A percentile compares a stretch with the other conserved stretches of the same genome.
These are phyloP conservation scores for Sporothrix dimorphospora DNA, from an alignment of 2,329 filamentous ascomycete genomes.

Conservation along the genomic window DNA sequence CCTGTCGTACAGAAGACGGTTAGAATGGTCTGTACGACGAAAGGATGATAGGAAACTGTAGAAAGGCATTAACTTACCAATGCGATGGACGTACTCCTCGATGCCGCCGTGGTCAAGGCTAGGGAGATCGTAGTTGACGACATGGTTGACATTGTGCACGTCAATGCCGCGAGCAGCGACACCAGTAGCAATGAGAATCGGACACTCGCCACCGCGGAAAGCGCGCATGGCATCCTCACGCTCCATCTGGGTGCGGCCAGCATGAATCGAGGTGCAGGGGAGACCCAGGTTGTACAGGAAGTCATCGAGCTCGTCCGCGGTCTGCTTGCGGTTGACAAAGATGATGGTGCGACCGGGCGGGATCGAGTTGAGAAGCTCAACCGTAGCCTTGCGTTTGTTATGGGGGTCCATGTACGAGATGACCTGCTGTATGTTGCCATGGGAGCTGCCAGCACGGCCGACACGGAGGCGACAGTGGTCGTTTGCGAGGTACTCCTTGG, in stretches of 20 bases:
- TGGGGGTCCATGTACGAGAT: constrained; percentile 68
- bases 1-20: constrained; percentile 52
- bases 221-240: constrained; percentile 88
- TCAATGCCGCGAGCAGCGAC: constrained; percentile 88
- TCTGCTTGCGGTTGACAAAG: constrained; percentile 82
- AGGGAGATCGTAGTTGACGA: constrained; percentile 93
- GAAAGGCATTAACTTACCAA: constrained; percentile 63
- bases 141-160: constrained; percentile 81
- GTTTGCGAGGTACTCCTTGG: constrained; percentile 72
- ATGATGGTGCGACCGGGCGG: constrained; percentile 79
- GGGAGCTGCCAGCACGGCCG: constrained; percentile 82
- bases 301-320: constrained; percentile 84
- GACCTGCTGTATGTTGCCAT: constrained; percentile 79
- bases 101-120: constrained; percentile 78
- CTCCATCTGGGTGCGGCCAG: constrained; percentile 84
- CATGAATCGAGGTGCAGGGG: constrained; percentile 86
- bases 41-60: background rate
- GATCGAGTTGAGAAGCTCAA: constrained; percentile 71
- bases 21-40: constrained; percentile 26
- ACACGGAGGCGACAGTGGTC: constrained; percentile 81
- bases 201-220: constrained; percentile 74
- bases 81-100: constrained; percentile 90
- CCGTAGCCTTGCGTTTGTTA: constrained; percentile 70
- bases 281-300: constrained; percentile 78
- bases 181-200: constrained; percentile 84